phyloP scores from a whole-genome alignment of 352 stramenopile genomes.

The Pythium oligandrum region DNA sequence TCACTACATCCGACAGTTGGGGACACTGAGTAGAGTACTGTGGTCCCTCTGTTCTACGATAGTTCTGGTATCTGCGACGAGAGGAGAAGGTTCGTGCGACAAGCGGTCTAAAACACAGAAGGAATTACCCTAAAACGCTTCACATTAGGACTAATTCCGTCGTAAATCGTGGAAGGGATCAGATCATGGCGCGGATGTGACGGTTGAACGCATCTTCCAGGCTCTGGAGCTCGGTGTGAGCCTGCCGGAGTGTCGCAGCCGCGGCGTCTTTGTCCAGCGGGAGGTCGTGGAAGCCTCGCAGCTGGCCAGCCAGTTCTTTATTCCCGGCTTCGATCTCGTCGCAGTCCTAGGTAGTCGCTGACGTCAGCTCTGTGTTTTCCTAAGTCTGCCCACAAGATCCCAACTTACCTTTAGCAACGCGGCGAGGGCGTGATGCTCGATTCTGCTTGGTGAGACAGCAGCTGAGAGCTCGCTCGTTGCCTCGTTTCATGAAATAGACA shows the following conservation, averaged over 20 bases:
- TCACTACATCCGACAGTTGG: constrained; percentile 3
- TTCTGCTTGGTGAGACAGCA: constrained; percentile 10
- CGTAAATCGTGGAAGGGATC: neutral
- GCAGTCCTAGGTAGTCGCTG: constrained; percentile 21
- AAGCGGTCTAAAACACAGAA: too few species aligned
- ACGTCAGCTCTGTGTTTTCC: too few species aligned
- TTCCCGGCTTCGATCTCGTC: constrained; percentile 28
- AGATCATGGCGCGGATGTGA: constrained; percentile 43
- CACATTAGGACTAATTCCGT: too few species aligned
- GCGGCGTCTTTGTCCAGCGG: constrained; percentile 35
- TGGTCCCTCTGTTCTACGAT: neutral
- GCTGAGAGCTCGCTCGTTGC: neutral
- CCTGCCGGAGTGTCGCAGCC: constrained; percentile 24
- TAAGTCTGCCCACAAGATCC: too few species aligned
- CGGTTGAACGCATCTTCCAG: constrained; percentile 47
- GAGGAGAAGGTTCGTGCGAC: too few species aligned
- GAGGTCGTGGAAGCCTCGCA: constrained; percentile 32
- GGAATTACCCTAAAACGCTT: too few species aligned
- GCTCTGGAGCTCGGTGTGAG: constrained; percentile 27
- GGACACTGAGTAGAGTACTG: constrained; percentile 4
- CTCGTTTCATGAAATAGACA: neutral
- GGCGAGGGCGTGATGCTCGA: constrained; percentile 28
- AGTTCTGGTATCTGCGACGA: too few species aligned
- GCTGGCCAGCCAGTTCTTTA: constrained; percentile 19
- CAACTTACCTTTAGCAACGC: constrained; percentile 21